Evolutionary conservation across 768 basidiomycete species (phyloP).

Genomic region (Goffeauzyma gilvescens): DNA sequence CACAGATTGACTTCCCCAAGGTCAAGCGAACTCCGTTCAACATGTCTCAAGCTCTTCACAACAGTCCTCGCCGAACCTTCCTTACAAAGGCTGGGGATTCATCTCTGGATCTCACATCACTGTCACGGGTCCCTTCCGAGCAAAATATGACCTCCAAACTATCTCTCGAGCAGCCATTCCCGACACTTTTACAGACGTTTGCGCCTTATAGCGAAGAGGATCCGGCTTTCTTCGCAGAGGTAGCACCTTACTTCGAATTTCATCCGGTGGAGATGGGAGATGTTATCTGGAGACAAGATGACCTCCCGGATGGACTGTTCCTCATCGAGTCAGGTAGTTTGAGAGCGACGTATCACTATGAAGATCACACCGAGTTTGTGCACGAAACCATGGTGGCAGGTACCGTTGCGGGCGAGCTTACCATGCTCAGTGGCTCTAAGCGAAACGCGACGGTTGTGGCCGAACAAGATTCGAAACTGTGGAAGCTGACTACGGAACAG

Average conservation of each 20-base stretch:
- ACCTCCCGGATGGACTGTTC: slow-evolving; percentile 63
- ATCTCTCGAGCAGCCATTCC: slow-evolving; percentile 43
- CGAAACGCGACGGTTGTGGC: slow-evolving; percentile 73
- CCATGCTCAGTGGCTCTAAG: slow-evolving; percentile 55
- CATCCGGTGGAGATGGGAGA: slow-evolving; percentile 41
- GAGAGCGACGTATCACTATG: slow-evolving; percentile 62
- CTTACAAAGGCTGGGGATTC: slow-evolving; percentile 53
- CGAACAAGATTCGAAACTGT: slow-evolving; percentile 58
- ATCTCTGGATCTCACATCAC: slow-evolving; percentile 30
- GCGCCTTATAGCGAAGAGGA: slow-evolving; percentile 43
- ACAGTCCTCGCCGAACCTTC: slow-evolving; percentile 51
- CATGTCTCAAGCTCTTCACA: slow-evolving; percentile 37
- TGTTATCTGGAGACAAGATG: slow-evolving; percentile 60
- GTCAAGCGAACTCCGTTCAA: slow-evolving; percentile 35
- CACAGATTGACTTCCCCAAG: slow-evolving; percentile 28
- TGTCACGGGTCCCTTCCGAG: no score
- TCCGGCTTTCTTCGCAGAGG: slow-evolving; percentile 39
- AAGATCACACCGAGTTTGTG: slow-evolving; percentile 45
- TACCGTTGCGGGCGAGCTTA: slow-evolving; percentile 76
- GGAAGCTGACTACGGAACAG: slow-evolving; percentile 50
- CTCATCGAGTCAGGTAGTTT: slow-evolving; percentile 74
- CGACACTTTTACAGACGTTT: slow-evolving; percentile 61
- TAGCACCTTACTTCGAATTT: slow-evolving; percentile 54
- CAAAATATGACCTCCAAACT: slow-evolving; percentile 4
- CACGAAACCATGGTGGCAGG: slow-evolving; percentile 89